A percentile compares a stretch with the other conserved stretches of the same genome.
Conservation (phyloP, 805 yeast species). For the Candida adriatica region DNA sequence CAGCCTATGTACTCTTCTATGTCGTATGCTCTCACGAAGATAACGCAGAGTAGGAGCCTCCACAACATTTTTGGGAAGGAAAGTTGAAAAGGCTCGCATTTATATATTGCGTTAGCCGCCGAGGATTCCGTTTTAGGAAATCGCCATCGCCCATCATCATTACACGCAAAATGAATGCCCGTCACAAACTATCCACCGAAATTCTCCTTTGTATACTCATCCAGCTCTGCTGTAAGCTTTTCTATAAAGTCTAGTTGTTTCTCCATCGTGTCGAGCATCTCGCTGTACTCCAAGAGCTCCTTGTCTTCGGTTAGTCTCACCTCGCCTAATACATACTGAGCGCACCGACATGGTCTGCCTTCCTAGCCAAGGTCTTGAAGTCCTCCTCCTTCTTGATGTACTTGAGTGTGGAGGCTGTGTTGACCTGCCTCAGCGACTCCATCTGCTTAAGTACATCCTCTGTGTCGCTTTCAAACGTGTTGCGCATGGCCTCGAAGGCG, state of each 20-base stretch:
- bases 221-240: conserved; percentile 15
- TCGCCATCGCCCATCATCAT: too few species aligned
- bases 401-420: conserved; percentile 51
- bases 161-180: too few species aligned
- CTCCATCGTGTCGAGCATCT: conserved; percentile 11
- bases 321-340: conserved; percentile 12
- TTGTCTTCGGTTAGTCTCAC: not conserved
- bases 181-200: conserved; percentile 1
- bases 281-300: conserved; percentile 1
- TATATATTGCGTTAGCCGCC: conserved; percentile 13
- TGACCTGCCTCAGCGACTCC: conserved; percentile 44
- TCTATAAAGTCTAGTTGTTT: conserved; percentile 13
- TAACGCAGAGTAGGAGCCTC: too few species aligned
- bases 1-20: conserved; percentile 9
- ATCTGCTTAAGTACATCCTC: conserved; percentile 34
- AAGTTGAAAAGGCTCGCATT: not conserved
- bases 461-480: conserved; percentile 31
- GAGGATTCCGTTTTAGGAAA: too few species aligned
- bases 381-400: conserved; percentile 41
- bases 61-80: too few species aligned
- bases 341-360: conserved; percentile 13
- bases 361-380: conserved; percentile 22
- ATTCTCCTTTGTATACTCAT: conserved; percentile 9
- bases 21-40: too few species aligned
- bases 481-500: conserved; percentile 28